Conservation (phyloP, 306 rosid genomes). For the Glycine latifolia region DNA sequence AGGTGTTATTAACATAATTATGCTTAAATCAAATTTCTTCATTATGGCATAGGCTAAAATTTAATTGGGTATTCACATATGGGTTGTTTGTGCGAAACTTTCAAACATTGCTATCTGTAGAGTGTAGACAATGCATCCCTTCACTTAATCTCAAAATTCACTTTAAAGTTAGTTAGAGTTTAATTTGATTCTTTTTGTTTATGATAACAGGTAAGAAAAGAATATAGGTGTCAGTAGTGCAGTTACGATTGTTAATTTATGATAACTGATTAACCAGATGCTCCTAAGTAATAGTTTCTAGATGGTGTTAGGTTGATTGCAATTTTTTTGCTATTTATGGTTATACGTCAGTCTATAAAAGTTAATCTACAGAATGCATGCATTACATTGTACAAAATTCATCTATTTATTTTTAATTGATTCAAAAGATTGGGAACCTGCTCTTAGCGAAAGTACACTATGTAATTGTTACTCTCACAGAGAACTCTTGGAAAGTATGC, state of each 20-base stretch:
- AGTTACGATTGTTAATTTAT: no score
- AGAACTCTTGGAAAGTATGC: constrained; percentile 86
- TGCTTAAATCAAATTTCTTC: constrained; percentile 10
- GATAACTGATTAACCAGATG: background rate
- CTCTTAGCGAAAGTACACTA: constrained; percentile 30
- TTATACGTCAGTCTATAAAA: constrained; percentile 10
- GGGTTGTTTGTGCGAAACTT: background rate
- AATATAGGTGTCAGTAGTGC: no score
- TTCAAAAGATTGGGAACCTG: constrained; percentile 22
- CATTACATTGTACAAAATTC: background rate
- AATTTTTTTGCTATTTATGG: background rate
- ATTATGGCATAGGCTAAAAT: background rate
- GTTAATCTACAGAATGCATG: background rate
- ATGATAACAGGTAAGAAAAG: no score
- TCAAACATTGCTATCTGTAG: background rate
- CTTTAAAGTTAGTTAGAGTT: background rate
- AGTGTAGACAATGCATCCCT: background rate
- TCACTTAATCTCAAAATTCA: background rate
- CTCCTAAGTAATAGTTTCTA: constrained; percentile 29
- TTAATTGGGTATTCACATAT: constrained; percentile 3
- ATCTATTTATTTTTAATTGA: constrained; percentile 2
- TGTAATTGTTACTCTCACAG: constrained; percentile 53
- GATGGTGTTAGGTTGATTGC: constrained; percentile 2
- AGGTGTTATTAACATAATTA: background rate
- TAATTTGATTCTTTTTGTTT: constrained; percentile 7